Base-by-base conservation (phyloP, 2,329 filamentous ascomycete species). In the Fusarium burgessii region DNA sequence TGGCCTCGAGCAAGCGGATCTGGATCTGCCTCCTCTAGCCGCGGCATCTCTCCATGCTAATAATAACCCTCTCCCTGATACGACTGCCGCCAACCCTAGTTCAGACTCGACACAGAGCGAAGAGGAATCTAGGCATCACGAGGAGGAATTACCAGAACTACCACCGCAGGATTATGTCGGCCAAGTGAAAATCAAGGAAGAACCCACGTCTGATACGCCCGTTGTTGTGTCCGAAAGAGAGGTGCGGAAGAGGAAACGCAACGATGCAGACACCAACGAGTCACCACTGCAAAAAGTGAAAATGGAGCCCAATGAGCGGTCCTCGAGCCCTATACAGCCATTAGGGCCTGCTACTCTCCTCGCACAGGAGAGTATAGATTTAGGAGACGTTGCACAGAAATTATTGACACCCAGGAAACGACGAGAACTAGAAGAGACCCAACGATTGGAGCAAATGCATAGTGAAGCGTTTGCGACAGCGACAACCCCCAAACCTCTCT, bases 311-410 rank as follows among this genome's bases (percentile, higher is more conserved):
- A 35, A 42, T 5, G 72, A 71, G n/a, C 62, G 68, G 32, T 78
- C 76, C 8, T 79, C 77, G 7, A 81, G 79, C 45, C 79, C 78
- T n/a, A 55, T 77, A 23, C 25, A 73, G 18, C 58, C 74, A 5
- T 49, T 64, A 6, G 70, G 71, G 4, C 66, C 74, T 11, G 64
- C 60, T 46, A 65, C 66, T 11, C 64, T 84, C 63, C 73, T 79
- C 23, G 81, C 84, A 1, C 82, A 87, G 42, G 89, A 90, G 55
- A 91, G 88, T 58, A 83, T 91, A 54, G 90, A 92, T 74, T 81
- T 92, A 3, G 81, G 78, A 17, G 77, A 80, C 18, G 78, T 79
- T 41, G 76, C 67, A 12, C 77, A 78, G 35, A 75, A 58, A 41
- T 72, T 82, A n/a, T 70, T 73, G 27, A 83, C 81, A 1, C 81